These are phyloP conservation scores for Wickerhamiella allomyrinae DNA, from an alignment of 805 yeast species.

Conservation along the genomic window DNA sequence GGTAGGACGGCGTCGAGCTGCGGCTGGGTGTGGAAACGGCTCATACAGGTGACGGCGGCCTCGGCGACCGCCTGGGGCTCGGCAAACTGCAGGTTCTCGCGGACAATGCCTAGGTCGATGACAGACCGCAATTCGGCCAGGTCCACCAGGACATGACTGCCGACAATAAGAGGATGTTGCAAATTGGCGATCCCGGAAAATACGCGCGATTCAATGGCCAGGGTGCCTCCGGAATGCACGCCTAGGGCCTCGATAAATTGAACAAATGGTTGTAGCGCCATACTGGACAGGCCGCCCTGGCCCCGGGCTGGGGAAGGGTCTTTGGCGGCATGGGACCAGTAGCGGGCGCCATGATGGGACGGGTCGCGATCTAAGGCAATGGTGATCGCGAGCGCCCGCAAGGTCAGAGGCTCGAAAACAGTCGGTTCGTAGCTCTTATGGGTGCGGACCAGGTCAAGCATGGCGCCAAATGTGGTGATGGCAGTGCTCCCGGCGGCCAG, in stretches of 20 bases:
- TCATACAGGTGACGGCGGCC: conserved; percentile 7
- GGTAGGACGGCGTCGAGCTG: conserved; percentile 7
- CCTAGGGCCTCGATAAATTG: conserved; percentile 6
- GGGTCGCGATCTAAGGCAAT: background rate
- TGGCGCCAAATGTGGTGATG: conserved; percentile 4
- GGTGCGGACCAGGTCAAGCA: conserved; percentile 1
- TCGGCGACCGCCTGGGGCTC: conserved; percentile 9
- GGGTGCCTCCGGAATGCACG: background rate
- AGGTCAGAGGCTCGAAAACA: background rate
- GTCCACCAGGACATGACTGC: conserved; percentile 7
- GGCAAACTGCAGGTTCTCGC: conserved; percentile 6
- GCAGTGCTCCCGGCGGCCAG: background rate
- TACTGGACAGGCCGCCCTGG: conserved; percentile 7
- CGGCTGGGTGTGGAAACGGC: background rate
- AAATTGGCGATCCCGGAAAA: conserved; percentile 3
- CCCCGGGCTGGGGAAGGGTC: conserved; percentile 9
- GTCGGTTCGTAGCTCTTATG: background rate
- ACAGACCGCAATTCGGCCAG: conserved; percentile 3
- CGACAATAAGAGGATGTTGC: conserved; percentile 9
- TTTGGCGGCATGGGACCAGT: conserved; percentile 2
- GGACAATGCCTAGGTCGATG: conserved; percentile 5
- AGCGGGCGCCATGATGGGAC: background rate
- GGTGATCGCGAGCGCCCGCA: background rate
- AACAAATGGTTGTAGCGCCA: background rate
- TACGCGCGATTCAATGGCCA: conserved; percentile 1